Conservation (phyloP, 495 filamentous ascomycete genomes). For the Pseudevernia furfuracea region DNA sequence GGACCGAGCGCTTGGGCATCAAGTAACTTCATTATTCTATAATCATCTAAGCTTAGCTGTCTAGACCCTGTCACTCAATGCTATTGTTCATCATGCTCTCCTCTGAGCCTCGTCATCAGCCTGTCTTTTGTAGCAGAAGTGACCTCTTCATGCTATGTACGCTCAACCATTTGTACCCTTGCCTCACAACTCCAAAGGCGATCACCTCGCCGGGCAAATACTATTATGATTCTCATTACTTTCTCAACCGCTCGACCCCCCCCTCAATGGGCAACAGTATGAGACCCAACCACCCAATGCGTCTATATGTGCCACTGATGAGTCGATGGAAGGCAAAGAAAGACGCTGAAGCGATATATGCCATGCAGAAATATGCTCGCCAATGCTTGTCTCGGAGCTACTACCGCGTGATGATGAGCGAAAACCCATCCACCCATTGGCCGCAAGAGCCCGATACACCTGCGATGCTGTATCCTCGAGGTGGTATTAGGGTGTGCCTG, state of each 20-base stretch:
- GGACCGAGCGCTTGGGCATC: background rate
- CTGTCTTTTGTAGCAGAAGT: conserved; percentile 4
- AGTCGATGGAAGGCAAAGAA: background rate
- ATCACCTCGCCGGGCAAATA: background rate
- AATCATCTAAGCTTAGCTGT: conserved; percentile 10
- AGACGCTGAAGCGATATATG: background rate
- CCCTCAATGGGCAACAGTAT: background rate
- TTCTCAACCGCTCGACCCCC: background rate
- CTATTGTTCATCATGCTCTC: conserved; percentile 3
- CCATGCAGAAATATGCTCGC: background rate
- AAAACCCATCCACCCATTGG: conserved; percentile 82
- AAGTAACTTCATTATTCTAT: conserved; percentile 2
- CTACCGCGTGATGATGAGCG: conserved; percentile 71
- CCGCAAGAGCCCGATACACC: conserved; percentile 79
- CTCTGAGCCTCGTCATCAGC: background rate
- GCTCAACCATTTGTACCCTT: background rate
- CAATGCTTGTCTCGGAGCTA: background rate
- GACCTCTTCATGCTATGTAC: conserved; percentile 8
- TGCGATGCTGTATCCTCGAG: conserved; percentile 80
- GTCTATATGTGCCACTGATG: background rate
- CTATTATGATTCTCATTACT: background rate
- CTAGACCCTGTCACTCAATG: conserved; percentile 4
- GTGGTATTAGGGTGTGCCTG: conserved; percentile 84
- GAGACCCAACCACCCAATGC: background rate
- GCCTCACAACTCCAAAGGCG: background rate